Evolutionary conservation across 441 rosid genomes (phyloP).

Genomic region (Metrosideros polymorpha): DNA sequence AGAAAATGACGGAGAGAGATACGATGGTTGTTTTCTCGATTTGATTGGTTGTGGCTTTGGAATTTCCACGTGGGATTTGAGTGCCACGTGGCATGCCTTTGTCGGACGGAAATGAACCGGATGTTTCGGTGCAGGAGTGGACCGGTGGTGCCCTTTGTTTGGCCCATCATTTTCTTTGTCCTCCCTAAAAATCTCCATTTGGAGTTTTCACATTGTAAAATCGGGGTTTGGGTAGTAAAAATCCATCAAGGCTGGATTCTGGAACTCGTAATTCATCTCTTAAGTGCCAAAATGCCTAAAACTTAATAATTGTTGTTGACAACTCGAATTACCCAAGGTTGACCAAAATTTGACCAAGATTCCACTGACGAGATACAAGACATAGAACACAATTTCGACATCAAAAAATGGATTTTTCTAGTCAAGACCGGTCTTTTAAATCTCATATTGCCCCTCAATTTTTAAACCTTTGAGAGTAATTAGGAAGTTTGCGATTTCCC

Average conservation of each 20-base stretch:
- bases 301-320: background rate
- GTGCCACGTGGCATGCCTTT: background rate
- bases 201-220: background rate
- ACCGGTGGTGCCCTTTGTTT: background rate
- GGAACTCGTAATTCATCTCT: background rate
- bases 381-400: background rate
- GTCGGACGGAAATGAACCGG: background rate
- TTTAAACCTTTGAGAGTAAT: background rate
- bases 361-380: background rate
- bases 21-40: background rate
- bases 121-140: background rate
- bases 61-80: background rate
- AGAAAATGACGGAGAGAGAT: background rate
- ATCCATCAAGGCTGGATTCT: background rate
- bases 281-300: background rate
- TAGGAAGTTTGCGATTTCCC: background rate
- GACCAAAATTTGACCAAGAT: background rate
- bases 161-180: background rate
- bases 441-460: background rate
- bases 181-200: background rate
- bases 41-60: background rate
- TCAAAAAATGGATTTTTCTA: too few species aligned
- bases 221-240: too few species aligned
- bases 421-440: background rate
- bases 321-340: background rate